A percentile compares a stretch with the other conserved stretches of the same genome.
These are phyloP conservation scores for Plasmodium sp. DNA, from an alignment of 169 alveolate genomes.

Conservation along the genomic window DNA sequence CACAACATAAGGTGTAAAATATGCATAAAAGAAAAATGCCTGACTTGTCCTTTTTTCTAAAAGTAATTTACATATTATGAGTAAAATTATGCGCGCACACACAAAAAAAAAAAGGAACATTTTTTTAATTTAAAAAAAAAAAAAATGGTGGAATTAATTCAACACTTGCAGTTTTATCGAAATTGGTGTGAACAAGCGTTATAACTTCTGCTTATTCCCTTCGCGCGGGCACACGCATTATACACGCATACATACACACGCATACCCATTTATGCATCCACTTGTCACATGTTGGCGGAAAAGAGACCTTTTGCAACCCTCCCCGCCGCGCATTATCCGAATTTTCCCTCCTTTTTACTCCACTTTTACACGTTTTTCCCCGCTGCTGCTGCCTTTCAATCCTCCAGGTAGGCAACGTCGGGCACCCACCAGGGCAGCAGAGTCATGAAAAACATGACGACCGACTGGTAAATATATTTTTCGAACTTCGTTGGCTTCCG, in stretches of 20 bases:
- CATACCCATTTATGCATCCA: not conserved
- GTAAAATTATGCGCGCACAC: not conserved
- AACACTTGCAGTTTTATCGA: not conserved
- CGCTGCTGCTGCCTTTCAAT: constrained; percentile 27
- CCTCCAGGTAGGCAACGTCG: constrained; percentile 80
- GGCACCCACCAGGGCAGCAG: constrained; percentile 88
- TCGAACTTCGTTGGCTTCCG: constrained; percentile 74
- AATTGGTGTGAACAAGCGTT: not conserved
- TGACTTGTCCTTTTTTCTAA: not conserved
- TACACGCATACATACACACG: not conserved
- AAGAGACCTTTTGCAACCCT: not conserved
- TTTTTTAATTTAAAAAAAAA: too few relatives aligned
- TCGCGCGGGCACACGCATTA: not conserved
- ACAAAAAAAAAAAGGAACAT: not conserved
- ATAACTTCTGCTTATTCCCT: not conserved
- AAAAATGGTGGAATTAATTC: not conserved
- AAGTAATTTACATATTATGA: not conserved
- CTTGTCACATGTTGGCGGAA: not conserved
- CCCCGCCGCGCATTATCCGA: not conserved
- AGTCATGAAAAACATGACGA: constrained; percentile 80
- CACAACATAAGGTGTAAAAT: not conserved
- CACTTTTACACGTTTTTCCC: not conserved
- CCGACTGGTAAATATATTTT: constrained; percentile 79
- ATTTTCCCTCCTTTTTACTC: not conserved
- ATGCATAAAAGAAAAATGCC: not conserved